phyloP scores from a whole-genome alignment of 2,329 filamentous ascomycete species.

The Raffaelea arxii region DNA sequence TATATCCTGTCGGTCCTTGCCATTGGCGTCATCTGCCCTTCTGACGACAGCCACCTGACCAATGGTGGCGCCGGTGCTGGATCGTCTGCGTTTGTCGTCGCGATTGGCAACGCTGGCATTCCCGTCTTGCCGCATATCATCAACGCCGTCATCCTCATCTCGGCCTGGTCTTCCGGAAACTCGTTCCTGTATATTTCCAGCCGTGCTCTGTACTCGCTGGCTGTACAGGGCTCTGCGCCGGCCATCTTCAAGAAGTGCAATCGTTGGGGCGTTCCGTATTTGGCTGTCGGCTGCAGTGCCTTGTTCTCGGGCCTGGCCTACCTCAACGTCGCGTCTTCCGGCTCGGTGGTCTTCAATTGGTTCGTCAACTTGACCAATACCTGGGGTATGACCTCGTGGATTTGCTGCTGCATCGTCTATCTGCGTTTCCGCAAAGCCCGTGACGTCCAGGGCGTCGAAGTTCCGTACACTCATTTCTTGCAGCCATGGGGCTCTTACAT shows the following conservation, averaged over 20 bases:
- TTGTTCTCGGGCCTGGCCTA: constrained; percentile 42
- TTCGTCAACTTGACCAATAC: constrained; percentile 47
- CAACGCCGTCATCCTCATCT: constrained; percentile 66
- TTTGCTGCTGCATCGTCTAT: constrained; percentile 57
- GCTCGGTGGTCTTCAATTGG: constrained; percentile 17
- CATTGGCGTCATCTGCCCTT: constrained; percentile 19
- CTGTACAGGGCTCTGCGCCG: constrained; percentile 48
- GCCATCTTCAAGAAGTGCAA: constrained; percentile 43
- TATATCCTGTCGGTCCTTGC: constrained; percentile 21
- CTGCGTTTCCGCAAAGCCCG: constrained; percentile 59
- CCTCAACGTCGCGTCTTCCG: constrained; percentile 23
- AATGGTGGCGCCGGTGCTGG: constrained; percentile 24
- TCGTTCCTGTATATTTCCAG: constrained; percentile 51
- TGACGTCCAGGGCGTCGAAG: constrained; percentile 52
- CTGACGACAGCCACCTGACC: constrained; percentile 20
- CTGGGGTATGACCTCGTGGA: constrained; percentile 59
- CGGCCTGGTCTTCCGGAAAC: constrained; percentile 60
- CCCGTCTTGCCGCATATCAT: constrained; percentile 59
- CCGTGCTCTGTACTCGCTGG: constrained; percentile 48
- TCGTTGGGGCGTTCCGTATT: constrained; percentile 44
- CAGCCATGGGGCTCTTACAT: constrained; percentile 57
- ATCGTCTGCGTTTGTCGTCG: constrained; percentile 58
- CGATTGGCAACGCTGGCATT: constrained; percentile 58
- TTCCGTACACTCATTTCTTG: constrained; percentile 54
- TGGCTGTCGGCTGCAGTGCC: constrained; percentile 41